These are phyloP conservation scores for Exophiala mesophila DNA, from an alignment of 2,329 filamentous ascomycete genomes.

Conservation along the genomic window DNA sequence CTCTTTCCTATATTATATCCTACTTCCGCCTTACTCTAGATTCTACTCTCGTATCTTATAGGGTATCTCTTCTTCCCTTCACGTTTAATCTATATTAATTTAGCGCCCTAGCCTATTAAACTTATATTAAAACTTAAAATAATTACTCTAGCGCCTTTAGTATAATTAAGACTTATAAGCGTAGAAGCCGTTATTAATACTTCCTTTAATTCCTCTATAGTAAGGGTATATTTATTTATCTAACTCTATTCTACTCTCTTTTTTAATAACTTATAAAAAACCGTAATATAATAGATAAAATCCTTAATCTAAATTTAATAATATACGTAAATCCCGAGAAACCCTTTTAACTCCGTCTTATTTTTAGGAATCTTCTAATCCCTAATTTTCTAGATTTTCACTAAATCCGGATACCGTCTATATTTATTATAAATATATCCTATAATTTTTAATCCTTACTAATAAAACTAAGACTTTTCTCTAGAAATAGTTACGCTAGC, in stretches of 20 bases:
- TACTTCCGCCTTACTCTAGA: neutral
- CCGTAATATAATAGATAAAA: neutral
- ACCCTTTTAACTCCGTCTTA: neutral
- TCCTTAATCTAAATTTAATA: neutral
- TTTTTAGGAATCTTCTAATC: neutral
- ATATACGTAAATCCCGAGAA: neutral
- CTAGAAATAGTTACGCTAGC: neutral
- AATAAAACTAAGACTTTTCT: neutral
- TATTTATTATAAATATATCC: slow-evolving; percentile 1
- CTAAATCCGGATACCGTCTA: neutral
- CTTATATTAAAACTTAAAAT: neutral
- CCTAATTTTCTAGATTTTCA: neutral
- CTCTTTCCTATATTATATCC: neutral
- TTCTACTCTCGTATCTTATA: neutral
- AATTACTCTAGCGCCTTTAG: neutral
- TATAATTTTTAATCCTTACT: neutral
- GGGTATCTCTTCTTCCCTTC: neutral
- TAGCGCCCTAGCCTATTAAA: neutral
- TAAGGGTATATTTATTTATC: neutral
- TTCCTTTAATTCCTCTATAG: slow-evolving; percentile 1
- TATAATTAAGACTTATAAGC: neutral
- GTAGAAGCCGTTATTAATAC: neutral
- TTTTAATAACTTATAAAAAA: neutral
- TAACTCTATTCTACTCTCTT: neutral
- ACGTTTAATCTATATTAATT: neutral